Evolutionary conservation across 2,329 filamentous ascomycete species (phyloP).

Genomic region (Trichoderma koningiopsis): DNA sequence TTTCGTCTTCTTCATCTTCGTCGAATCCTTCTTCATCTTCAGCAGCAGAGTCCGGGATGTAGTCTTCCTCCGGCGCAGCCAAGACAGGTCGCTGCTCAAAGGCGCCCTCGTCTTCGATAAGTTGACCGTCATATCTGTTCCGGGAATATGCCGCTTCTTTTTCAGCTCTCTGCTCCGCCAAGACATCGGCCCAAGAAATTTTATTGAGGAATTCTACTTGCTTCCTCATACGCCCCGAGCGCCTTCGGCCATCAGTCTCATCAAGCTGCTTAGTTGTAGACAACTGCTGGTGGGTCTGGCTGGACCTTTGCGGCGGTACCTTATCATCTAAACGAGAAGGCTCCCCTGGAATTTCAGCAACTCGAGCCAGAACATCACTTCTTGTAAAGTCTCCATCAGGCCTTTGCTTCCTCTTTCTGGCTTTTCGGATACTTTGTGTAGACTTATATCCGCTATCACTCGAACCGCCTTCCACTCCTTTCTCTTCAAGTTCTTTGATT

Average conservation of each 20-base stretch:
- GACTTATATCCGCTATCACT: conserved; percentile 16
- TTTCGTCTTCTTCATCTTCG: background rate
- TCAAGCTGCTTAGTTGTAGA: conserved; percentile 19
- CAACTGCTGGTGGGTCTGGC: background rate
- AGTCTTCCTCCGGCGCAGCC: conserved; percentile 11
- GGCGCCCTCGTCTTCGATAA: conserved; percentile 14
- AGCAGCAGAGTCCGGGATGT: conserved; percentile 14
- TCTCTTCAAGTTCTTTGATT: background rate
- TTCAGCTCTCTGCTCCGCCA: conserved; percentile 23
- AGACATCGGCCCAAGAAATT: conserved; percentile 35
- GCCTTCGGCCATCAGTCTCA: conserved; percentile 28
- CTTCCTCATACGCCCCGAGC: conserved; percentile 36
- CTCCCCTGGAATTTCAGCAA: background rate
- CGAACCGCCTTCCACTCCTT: conserved; percentile 3
- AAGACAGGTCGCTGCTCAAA: background rate
- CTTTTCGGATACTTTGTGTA: background rate
- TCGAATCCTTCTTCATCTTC: background rate
- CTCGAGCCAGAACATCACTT: background rate
- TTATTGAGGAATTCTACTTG: conserved; percentile 37
- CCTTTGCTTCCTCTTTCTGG: conserved; percentile 18
- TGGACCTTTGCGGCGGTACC: background rate
- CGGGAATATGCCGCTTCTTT: conserved; percentile 24
- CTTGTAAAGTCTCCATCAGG: background rate
- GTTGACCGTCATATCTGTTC: conserved; percentile 24
- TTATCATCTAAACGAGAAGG: background rate